Evolutionary conservation across 2,329 filamentous ascomycete genomes (phyloP).

Genomic region (Podosphaera fusca): DNA sequence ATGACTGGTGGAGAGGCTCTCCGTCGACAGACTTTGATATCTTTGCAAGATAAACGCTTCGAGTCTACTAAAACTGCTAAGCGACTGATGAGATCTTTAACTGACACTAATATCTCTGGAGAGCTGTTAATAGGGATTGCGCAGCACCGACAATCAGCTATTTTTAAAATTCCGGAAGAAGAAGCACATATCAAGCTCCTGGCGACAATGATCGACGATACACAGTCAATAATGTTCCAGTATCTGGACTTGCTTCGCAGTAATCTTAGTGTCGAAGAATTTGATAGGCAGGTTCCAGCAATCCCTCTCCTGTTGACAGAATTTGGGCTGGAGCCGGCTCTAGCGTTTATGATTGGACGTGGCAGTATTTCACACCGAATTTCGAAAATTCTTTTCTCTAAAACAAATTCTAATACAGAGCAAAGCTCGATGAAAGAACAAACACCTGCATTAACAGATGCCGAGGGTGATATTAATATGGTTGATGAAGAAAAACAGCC

Average conservation of each 20-base stretch:
- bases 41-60: slow-evolving; percentile 62
- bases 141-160: slow-evolving; percentile 70
- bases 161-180: slow-evolving; percentile 47
- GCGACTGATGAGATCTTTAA: slow-evolving; percentile 57
- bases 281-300: slow-evolving; percentile 55
- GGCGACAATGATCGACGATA: slow-evolving; percentile 72
- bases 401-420: slow-evolving; percentile 9
- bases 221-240: slow-evolving; percentile 63
- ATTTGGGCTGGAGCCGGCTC: slow-evolving; percentile 54
- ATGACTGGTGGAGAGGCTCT: slow-evolving; percentile 72
- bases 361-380: slow-evolving; percentile 48
- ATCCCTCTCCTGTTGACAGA: slow-evolving; percentile 51
- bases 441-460: slow-evolving; percentile 18
- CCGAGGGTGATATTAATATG: slow-evolving; percentile 30
- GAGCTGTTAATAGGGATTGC: slow-evolving; percentile 75
- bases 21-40: slow-evolving; percentile 56
- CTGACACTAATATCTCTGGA: slow-evolving; percentile 54
- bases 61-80: slow-evolving; percentile 52
- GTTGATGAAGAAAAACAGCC: slow-evolving; percentile 5
- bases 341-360: slow-evolving; percentile 71
- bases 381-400: slow-evolving; percentile 7
- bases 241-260: slow-evolving; percentile 75
- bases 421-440: slow-evolving; percentile 1
- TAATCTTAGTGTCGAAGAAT: slow-evolving; percentile 53
- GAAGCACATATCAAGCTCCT: slow-evolving; percentile 73